phyloP scores from a whole-genome alignment of 164 flowering plant genomes.

The Brasenia schreberi region DNA sequence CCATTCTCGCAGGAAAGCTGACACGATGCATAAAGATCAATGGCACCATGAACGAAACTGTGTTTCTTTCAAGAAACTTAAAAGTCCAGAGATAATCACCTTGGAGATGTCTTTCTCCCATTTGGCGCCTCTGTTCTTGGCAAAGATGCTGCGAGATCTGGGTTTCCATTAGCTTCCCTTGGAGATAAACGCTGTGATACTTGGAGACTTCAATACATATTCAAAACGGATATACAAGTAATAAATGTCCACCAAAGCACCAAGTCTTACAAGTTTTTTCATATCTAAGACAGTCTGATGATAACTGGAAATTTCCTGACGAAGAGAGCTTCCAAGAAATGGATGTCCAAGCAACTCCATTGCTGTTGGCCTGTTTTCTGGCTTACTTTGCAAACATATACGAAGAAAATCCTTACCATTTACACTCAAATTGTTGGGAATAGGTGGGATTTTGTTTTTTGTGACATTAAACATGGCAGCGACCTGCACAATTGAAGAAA shows the following conservation, averaged over 20 bases:
- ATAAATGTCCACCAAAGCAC: not conserved
- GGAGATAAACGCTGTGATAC: not conserved
- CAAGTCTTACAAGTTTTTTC: slow-evolving; percentile 13
- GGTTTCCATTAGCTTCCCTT: not conserved
- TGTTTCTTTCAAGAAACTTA: not conserved
- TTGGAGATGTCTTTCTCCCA: not conserved
- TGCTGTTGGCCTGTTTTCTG: slow-evolving; percentile 81
- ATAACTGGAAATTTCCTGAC: slow-evolving; percentile 16
- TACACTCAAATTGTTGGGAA: slow-evolving; percentile 63
- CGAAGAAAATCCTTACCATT: slow-evolving; percentile 77
- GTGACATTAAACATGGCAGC: slow-evolving; percentile 89
- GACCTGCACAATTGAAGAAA: slow-evolving; percentile 31
- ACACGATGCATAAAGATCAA: too few relatives aligned
- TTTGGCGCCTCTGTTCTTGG: not conserved
- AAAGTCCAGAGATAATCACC: not conserved
- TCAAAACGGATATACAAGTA: not conserved
- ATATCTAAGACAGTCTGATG: slow-evolving; percentile 12
- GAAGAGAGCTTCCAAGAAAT: slow-evolving; percentile 39
- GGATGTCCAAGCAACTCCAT: slow-evolving; percentile 54
- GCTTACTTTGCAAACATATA: slow-evolving; percentile 72
- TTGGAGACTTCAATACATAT: too few relatives aligned
- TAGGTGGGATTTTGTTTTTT: slow-evolving; percentile 51
- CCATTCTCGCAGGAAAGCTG: not conserved
- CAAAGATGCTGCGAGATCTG: not conserved
- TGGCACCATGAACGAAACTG: not conserved